These are phyloP conservation scores for Ampelomyces quisqualis DNA, from an alignment of 2,329 filamentous ascomycete species.

Conservation along the genomic window DNA sequence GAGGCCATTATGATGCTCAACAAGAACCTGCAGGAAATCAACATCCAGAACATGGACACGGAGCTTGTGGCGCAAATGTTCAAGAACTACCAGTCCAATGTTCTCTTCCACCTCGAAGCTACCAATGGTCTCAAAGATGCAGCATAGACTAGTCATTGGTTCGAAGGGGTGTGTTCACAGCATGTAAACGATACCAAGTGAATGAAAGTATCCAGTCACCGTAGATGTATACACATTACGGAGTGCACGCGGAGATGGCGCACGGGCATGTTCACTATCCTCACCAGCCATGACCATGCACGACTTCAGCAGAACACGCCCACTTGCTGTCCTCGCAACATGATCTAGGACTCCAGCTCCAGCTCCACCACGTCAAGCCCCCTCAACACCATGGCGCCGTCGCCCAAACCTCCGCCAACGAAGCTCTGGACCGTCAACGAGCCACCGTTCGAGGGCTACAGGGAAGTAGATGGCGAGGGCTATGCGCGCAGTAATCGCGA, in stretches of 20 bases:
- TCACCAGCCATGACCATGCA: constrained; percentile 21
- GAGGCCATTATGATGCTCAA: constrained; percentile 92
- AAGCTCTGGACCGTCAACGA: constrained; percentile 58
- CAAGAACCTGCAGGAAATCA: constrained; percentile 92
- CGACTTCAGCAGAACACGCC: constrained; percentile 18
- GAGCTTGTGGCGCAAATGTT: constrained; percentile 99
- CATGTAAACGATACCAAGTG: not conserved
- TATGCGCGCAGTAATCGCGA: constrained; percentile 63
- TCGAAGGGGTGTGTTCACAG: too few relatives aligned
- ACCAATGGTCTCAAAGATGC: constrained; percentile 83
- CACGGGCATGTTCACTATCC: constrained; percentile 22
- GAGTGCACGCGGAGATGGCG: constrained; percentile 19
- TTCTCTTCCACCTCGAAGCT: constrained; percentile 92
- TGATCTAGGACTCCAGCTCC: constrained; percentile 23
- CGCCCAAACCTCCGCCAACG: constrained; percentile 55
- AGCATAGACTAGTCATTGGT: constrained; percentile 49
- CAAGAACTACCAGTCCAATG: constrained; percentile 99
- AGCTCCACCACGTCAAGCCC: constrained; percentile 11
- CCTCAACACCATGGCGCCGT: constrained; percentile 38
- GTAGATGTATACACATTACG: not conserved
- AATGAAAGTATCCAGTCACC: not conserved
- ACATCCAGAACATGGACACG: constrained; percentile 98
- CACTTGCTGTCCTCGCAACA: constrained; percentile 21
- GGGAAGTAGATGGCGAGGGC: constrained; percentile 63
- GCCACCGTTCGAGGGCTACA: constrained; percentile 62